Evolutionary conservation across 2,329 filamentous ascomycete species (phyloP).

Genomic region (Ascochyta viciae-villosae): DNA sequence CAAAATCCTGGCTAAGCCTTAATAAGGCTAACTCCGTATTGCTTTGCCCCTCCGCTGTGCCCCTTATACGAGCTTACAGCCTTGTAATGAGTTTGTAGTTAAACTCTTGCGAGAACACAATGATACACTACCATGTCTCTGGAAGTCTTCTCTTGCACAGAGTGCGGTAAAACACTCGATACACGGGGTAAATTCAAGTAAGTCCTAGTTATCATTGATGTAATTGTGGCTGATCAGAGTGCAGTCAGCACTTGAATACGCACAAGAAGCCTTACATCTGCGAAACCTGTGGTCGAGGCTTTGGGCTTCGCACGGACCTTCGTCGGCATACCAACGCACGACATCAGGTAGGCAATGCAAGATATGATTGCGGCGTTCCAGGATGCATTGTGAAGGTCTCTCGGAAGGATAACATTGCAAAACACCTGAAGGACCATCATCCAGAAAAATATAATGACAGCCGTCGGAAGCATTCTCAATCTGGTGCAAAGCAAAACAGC

Average conservation of each 20-base stretch:
- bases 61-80: background rate
- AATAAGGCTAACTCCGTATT: background rate
- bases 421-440: slow-evolving; percentile 3
- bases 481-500: background rate
- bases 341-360: slow-evolving; percentile 13
- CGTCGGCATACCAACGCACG: slow-evolving; percentile 3
- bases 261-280: slow-evolving; percentile 14
- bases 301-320: slow-evolving; percentile 13
- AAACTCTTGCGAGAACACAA: too few relatives aligned
- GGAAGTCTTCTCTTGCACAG: background rate
- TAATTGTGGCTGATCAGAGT: too few relatives aligned
- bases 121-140: background rate
- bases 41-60: background rate
- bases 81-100: background rate
- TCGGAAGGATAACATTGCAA: slow-evolving; percentile 19
- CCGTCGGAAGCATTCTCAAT: background rate
- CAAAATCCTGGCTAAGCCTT: too few relatives aligned
- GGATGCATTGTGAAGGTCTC: background rate
- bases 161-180: background rate
- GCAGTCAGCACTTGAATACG: slow-evolving; percentile 18
- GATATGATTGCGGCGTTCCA: background rate
- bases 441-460: background rate
- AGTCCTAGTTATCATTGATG: too few relatives aligned
- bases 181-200: slow-evolving; percentile 8
- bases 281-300: slow-evolving; percentile 2